These are phyloP conservation scores for Penicillium mononematosum DNA, from an alignment of 495 filamentous ascomycete species.

Conservation along the genomic window DNA sequence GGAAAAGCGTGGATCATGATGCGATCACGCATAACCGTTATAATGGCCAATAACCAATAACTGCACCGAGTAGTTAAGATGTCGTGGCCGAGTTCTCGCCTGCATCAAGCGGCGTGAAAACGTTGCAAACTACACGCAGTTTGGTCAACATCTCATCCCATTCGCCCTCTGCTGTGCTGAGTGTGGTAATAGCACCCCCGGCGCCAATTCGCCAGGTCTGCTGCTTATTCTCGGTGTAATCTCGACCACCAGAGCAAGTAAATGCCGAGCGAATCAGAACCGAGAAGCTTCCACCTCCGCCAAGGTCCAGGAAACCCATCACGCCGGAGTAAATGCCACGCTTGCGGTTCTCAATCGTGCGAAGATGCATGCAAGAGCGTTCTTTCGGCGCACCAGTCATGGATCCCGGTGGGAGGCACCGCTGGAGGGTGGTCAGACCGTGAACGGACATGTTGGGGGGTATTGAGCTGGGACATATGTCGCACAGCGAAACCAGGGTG, in stretches of 20 bases:
- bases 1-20: conserved; percentile 16
- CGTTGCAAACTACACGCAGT: conserved; percentile 62
- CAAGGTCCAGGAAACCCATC: conserved; percentile 82
- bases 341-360: conserved; percentile 59
- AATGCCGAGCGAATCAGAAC: conserved; percentile 83
- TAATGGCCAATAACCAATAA: neutral
- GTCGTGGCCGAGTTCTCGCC: neutral
- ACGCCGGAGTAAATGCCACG: conserved; percentile 88
- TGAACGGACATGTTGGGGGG: conserved; percentile 44
- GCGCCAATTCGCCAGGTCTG: conserved; percentile 81
- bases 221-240: conserved; percentile 49
- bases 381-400: conserved; percentile 98
- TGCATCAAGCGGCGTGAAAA: conserved; percentile 35
- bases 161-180: conserved; percentile 76
- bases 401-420: conserved; percentile 78
- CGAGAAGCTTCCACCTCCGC: conserved; percentile 82
- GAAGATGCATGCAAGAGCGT: conserved; percentile 78
- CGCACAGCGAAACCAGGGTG: conserved; percentile 38
- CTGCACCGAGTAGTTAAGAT: neutral
- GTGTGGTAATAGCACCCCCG: conserved; percentile 80
- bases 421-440: conserved; percentile 74
- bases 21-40: neutral
- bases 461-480: conserved; percentile 35
- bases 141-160: conserved; percentile 91
- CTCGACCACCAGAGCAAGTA: conserved; percentile 40